Evolutionary conservation across 23 red algal genomes (phyloP).

Genomic region (Gracilariopsis chorda): DNA sequence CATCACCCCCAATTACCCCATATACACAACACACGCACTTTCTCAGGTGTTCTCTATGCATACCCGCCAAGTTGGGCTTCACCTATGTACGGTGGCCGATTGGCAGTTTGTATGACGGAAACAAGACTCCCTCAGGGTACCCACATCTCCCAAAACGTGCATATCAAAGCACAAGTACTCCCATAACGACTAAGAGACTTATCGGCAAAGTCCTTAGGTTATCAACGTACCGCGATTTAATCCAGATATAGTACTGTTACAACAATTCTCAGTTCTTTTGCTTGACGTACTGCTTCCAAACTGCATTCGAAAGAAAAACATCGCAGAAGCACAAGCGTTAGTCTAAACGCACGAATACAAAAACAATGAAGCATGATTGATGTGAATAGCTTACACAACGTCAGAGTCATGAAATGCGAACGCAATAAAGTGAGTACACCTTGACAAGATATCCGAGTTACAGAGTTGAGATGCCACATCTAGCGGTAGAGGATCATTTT

Average conservation of each 20-base stretch:
- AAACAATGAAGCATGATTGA: not conserved
- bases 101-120: no score
- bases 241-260: constrained; percentile 98
- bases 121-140: no score
- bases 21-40: no score
- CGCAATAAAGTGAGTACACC: constrained; percentile 91
- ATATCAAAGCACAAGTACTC: no score
- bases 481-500: constrained; percentile 94
- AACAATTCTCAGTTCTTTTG: constrained; percentile 93
- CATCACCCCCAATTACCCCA: no score
- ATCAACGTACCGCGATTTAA: no score
- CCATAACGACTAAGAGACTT: no score
- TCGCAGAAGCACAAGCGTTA: not conserved
- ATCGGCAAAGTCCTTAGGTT: no score
- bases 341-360: not conserved
- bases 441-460: constrained; percentile 95
- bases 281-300: constrained; percentile 91
- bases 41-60: no score
- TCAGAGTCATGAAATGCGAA: constrained; percentile 99
- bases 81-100: no score
- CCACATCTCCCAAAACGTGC: no score
- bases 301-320: constrained; percentile 29
- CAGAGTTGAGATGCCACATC: constrained; percentile 88
- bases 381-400: constrained; percentile 80
- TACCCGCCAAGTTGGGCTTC: no score